Evolutionary conservation across 129 eudicot species (phyloP).

Genomic region (Saposhnikovia divaricata): DNA sequence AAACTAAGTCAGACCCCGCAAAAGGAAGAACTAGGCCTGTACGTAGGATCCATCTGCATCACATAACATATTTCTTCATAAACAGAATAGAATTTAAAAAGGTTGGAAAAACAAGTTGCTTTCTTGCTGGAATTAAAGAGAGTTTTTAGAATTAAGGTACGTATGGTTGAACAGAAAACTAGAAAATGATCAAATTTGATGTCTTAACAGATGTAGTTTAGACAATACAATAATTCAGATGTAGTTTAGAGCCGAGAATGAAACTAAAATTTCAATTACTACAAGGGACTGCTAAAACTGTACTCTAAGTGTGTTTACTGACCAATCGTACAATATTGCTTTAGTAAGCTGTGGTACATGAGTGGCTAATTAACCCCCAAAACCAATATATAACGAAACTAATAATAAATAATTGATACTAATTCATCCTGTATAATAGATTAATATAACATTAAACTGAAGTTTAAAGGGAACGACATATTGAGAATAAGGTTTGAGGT

Average conservation of each 20-base stretch:
- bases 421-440: background rate
- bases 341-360: slow-evolving; percentile 13
- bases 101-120: background rate
- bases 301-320: slow-evolving; percentile 29
- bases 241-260: slow-evolving; percentile 16
- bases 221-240: background rate
- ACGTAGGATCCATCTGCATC: no score
- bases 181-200: background rate
- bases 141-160: background rate
- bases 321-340: slow-evolving; percentile 23
- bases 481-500: background rate
- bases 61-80: no score
- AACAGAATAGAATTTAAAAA: no score
- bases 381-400: background rate
- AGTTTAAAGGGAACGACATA: background rate
- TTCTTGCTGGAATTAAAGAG: background rate
- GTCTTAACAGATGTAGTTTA: background rate
- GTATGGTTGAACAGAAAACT: background rate
- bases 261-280: slow-evolving; percentile 7
- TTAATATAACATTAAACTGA: background rate
- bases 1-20: no score
- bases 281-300: slow-evolving; percentile 8
- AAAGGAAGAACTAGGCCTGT: no score
- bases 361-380: slow-evolving; percentile 33
- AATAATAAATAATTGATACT: background rate